A percentile compares a stretch with the other conserved stretches of the same genome.
Conservation (phyloP, 768 basidiomycete species). For the Mycena leptocephala region DNA sequence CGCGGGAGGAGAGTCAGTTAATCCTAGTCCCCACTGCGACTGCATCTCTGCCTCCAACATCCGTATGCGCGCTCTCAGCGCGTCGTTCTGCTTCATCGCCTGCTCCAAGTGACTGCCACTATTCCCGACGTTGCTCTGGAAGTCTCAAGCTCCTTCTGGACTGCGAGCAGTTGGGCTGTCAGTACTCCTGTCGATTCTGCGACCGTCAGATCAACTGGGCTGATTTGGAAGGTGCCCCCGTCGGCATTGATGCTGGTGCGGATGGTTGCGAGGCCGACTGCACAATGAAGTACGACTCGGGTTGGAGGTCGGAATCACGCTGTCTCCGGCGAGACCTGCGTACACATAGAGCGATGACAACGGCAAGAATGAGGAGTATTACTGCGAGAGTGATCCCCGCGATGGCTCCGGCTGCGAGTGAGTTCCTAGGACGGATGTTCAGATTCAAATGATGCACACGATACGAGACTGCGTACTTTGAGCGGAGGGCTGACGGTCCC, state of each 20-base stretch:
- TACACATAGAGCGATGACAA: not conserved
- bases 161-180: not conserved
- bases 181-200: constrained; percentile 1
- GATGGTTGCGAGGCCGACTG: too few relatives aligned
- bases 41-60: constrained; percentile 16
- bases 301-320: not conserved
- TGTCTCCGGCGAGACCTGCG: not conserved
- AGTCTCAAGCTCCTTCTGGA: constrained; percentile 1
- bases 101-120: not conserved
- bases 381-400: not conserved
- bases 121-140: not conserved
- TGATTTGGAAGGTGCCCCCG: not conserved
- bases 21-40: not conserved
- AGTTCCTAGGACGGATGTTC: not conserved
- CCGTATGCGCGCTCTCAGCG: constrained; percentile 11
- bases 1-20: not conserved
- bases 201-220: not conserved
- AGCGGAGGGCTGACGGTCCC: not conserved
- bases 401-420: not conserved
- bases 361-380: not conserved
- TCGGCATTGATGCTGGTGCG: not conserved
- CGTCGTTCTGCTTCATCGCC: constrained; percentile 22
- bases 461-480: not conserved
- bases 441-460: not conserved
- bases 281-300: not conserved